Evolutionary conservation across 768 basidiomycete species (phyloP), one percentile per base, ranked within the genome.

Genomic region (Symmetrospora coprosmae): DNA sequence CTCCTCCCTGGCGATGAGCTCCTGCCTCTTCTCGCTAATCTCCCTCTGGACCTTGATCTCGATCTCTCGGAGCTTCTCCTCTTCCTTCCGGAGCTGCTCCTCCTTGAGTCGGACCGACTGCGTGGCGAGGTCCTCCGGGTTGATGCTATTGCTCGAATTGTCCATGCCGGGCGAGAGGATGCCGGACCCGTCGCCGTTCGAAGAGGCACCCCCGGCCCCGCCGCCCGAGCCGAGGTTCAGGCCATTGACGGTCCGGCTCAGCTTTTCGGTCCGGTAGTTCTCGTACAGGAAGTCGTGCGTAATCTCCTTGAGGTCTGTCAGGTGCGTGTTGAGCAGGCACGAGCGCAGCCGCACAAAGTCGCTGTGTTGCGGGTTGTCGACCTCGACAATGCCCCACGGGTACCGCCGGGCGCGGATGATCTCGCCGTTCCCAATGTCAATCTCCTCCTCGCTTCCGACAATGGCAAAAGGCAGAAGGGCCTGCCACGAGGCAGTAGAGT

Each of bases 321-420:
- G 75, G 71, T 97, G 94, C 4, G 94, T 90, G 74, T 87, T 86
- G 68, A 99, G 78, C 55, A 99, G 77, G 39, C 91, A 92, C 64
- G 86, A 85, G 67, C 92, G 78, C 62, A 99, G 80, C 60, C 89
- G 78, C 73, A 85, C 86, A 73, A 97, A 97, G 76, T 99, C 94
- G n/a, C 87, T 94, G 76, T 99, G 94, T 72, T 88, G 86, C n/a
- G 90, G 89, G 74, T 97, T 96, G 77, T 99, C 94, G 63, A 97
- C 91, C 72, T 97, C 91, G 50, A 86, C 94, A 62, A 97, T 79
- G 69, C 94, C 94, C 94, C 94, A 99, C 3, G 94, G 94, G 74
- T 97, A 99, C 70, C 89, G 83, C 66, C 94, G 80, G 38, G 87
- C 92, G 62, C 94, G 85, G 65, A 94, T 83, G 41, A 82, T 82